A percentile compares a stretch with the other conserved stretches of the same genome.
These are phyloP conservation scores for Phragmites australis DNA, from an alignment of 176 grass and related monocot genomes.

Conservation along the genomic window DNA sequence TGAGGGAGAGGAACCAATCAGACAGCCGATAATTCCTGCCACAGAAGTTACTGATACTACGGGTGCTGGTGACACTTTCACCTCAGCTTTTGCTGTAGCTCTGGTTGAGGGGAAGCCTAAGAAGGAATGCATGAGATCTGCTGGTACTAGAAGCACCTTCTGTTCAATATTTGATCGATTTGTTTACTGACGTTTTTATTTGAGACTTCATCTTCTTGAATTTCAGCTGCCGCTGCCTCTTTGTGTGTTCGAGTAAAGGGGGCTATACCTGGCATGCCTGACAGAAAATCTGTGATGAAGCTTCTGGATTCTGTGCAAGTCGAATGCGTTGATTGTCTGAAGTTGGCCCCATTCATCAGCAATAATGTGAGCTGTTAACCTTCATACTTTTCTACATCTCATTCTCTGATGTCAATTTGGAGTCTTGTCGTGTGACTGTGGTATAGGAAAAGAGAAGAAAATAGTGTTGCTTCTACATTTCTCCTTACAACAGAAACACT, in stretches of 20 bases:
- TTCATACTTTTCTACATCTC: not conserved
- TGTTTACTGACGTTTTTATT: not conserved
- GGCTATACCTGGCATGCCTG: constrained; percentile 90
- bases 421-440: not conserved
- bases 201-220: constrained; percentile 23
- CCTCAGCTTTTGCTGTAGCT: constrained; percentile 93
- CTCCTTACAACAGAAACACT: not conserved
- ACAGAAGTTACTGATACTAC: constrained; percentile 81
- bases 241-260: constrained; percentile 86
- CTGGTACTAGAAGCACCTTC: constrained; percentile 51
- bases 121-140: constrained; percentile 86
- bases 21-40: constrained; percentile 67
- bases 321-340: not conserved
- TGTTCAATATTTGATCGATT: not conserved
- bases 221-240: constrained; percentile 89
- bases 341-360: not conserved
- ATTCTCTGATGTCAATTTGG: constrained; percentile 2
- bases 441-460: constrained; percentile 3
- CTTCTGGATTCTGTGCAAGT: constrained; percentile 59
- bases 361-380: constrained; percentile 47
- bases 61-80: constrained; percentile 93
- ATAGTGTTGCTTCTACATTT: not conserved
- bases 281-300: constrained; percentile 64
- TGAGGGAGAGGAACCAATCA: constrained; percentile 75
- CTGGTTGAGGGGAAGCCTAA: constrained; percentile 81